Conservation (phyloP, 805 yeast species). For the Cyberlindnera mrakii region DNA sequence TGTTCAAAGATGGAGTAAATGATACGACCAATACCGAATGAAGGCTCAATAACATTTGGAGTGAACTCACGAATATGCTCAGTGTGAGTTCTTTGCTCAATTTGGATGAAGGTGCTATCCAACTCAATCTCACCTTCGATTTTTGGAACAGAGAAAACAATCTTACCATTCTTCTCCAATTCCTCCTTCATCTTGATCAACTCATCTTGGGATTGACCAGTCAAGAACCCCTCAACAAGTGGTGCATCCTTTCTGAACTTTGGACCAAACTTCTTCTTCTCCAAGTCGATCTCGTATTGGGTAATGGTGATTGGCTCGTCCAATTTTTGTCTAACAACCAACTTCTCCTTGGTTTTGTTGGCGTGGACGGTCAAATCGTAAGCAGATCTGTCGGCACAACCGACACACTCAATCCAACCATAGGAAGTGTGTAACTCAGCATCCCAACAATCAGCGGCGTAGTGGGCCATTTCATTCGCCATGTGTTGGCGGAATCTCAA, state of each 20-base stretch:
- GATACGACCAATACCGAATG: slow-evolving; percentile 98
- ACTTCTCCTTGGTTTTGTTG: slow-evolving; percentile 89
- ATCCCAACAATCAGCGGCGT: slow-evolving; percentile 99
- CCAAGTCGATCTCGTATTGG: slow-evolving; percentile 75
- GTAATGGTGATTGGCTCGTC: slow-evolving; percentile 81
- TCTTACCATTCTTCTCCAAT: slow-evolving; percentile 53
- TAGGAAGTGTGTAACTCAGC: slow-evolving; percentile 93
- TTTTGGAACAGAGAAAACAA: slow-evolving; percentile 63
- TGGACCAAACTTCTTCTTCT: slow-evolving; percentile 96
- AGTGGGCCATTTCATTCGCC: slow-evolving; percentile 99
- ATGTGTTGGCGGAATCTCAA: slow-evolving; percentile 97
- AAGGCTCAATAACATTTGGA: slow-evolving; percentile 98
- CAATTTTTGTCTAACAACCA: slow-evolving; percentile 88
- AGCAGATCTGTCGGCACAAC: slow-evolving; percentile 99
- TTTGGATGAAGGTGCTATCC: slow-evolving; percentile 63
- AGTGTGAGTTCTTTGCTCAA: slow-evolving; percentile 70
- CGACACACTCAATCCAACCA: slow-evolving; percentile 99
- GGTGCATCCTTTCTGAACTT: slow-evolving; percentile 97
- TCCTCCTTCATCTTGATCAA: slow-evolving; percentile 71
- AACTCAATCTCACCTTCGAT: slow-evolving; percentile 57
- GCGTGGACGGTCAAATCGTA: slow-evolving; percentile 94
- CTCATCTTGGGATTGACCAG: slow-evolving; percentile 75
- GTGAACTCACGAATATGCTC: slow-evolving; percentile 93
- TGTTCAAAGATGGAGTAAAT: slow-evolving; percentile 91
- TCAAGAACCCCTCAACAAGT: slow-evolving; percentile 75